phyloP scores from a whole-genome alignment of 1,284 basidiomycete genomes.

The Fomitopsis betulina region DNA sequence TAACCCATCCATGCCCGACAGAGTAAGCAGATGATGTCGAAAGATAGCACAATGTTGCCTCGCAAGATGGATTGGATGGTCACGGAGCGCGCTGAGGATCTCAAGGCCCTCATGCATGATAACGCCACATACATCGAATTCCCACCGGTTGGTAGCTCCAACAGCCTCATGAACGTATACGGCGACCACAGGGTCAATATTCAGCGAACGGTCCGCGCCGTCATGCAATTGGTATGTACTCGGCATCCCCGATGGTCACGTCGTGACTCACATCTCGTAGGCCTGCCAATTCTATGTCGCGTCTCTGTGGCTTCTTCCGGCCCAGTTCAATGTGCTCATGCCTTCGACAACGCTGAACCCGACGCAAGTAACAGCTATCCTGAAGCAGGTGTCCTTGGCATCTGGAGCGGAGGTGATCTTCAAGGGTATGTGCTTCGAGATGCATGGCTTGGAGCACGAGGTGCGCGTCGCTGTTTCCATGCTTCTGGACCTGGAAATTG shows the following conservation, averaged over 20 bases:
- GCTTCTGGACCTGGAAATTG: constrained; percentile 86
- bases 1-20: constrained; percentile 29
- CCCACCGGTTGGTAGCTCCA: constrained; percentile 86
- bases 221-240: constrained; percentile 83
- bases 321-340: constrained; percentile 90
- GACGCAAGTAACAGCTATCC: constrained; percentile 78
- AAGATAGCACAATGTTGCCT: constrained; percentile 91
- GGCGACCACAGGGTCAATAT: constrained; percentile 95
- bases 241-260: neutral
- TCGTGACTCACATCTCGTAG: constrained; percentile 34
- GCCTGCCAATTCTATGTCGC: constrained; percentile 96
- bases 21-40: constrained; percentile 89
- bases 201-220: constrained; percentile 89
- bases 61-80: constrained; percentile 99
- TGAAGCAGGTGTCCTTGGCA: constrained; percentile 83
- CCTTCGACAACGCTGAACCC: constrained; percentile 81
- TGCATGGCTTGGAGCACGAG: constrained; percentile 94
- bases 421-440: constrained; percentile 97
- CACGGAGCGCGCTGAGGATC: constrained; percentile 86
- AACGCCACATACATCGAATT: constrained; percentile 96
- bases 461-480: constrained; percentile 84
- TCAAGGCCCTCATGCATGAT: constrained; percentile 91
- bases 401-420: constrained; percentile 95
- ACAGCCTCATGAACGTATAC: constrained; percentile 90
- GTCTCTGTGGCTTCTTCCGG: constrained; percentile 92